Base-by-base conservation (phyloP, 768 basidiomycete species). In the Multifurca ochricompacta region DNA sequence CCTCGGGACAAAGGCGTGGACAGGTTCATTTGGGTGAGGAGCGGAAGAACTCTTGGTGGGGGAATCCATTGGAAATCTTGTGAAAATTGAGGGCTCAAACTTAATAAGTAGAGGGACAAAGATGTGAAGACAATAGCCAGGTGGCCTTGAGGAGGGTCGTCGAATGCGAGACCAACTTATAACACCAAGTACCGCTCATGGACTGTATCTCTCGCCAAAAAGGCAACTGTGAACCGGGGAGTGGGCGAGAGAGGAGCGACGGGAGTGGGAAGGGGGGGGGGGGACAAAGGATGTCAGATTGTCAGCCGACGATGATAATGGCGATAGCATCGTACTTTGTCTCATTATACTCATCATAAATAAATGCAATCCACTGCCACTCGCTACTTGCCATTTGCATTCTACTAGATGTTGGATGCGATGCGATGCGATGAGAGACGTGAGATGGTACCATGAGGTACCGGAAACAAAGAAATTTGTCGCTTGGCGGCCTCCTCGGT, bases 1-100 rank as follows among this genome's bases (percentile, higher is more conserved):
- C 61, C 79, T 74, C 46, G 77, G 75, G 39, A 75, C 65, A 65
- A 82, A 82, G 62, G 76, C 53, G 56, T 61, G 62, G 66, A 62
- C 58, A 48, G 51, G n/a, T n/a, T 45, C 56, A 16, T 42, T 55
- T 52, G 51, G 53, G 44, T 54, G 56, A 39, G 47, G 56, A 54
- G 54, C 46, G 42, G 48, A 36, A 2, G 54, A 55, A 48, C 27
- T 51, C 18, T n/a, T n/a, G n/a, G n/a, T n/a, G n/a, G 53, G 41
- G 49, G 60, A 53, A 53, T 51, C 54, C 60, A 58, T 59, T 41
- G 35, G 43, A 41, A 32, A 51, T 27, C 36, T 28, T 32, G 34
- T 39, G n/a, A 43, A 32, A 36, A 10, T 7, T n/a, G 34, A 34
- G 9, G 21, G 32, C 32, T 13, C 9, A 6, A 32, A 27, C 3